phyloP scores from a whole-genome alignment of 306 rosid genomes.

The Macrotyloma uniflorum region DNA sequence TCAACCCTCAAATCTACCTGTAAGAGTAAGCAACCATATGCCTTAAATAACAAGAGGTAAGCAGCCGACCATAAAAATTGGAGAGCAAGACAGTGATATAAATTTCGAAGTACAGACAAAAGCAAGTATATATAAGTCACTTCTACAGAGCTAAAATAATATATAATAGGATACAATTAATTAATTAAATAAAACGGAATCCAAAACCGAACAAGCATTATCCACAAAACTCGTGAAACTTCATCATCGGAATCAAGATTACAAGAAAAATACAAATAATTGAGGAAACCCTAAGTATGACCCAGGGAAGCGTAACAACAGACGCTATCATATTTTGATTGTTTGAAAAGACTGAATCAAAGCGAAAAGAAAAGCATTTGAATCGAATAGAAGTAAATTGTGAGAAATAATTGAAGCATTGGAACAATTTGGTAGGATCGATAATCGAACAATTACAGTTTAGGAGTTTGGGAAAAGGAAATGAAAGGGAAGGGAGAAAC shows the following conservation, averaged over 20 bases:
- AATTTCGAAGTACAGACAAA: not conserved
- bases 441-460: not conserved
- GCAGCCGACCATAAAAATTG: not conserved
- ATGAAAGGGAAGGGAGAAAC: conserved; percentile 1
- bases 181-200: not conserved
- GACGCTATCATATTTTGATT: not conserved
- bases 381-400: conserved; percentile 4
- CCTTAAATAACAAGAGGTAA: not conserved
- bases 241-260: conserved; percentile 7
- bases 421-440: not conserved
- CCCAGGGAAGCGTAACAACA: not conserved
- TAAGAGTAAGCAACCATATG: conserved; percentile 24
- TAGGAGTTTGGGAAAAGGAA: not conserved
- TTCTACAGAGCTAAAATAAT: not conserved
- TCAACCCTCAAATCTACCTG: conserved; percentile 42
- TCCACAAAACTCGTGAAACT: not conserved
- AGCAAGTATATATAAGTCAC: not conserved
- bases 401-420: not conserved
- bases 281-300: conserved; percentile 36
- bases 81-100: not conserved
- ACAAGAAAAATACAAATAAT: not conserved
- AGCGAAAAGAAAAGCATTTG: not conserved
- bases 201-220: not conserved
- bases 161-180: not conserved
- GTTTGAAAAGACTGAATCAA: not conserved